Evolutionary conservation across 2,329 filamentous ascomycete species (phyloP).

Genomic region (Stemphylium beticola): DNA sequence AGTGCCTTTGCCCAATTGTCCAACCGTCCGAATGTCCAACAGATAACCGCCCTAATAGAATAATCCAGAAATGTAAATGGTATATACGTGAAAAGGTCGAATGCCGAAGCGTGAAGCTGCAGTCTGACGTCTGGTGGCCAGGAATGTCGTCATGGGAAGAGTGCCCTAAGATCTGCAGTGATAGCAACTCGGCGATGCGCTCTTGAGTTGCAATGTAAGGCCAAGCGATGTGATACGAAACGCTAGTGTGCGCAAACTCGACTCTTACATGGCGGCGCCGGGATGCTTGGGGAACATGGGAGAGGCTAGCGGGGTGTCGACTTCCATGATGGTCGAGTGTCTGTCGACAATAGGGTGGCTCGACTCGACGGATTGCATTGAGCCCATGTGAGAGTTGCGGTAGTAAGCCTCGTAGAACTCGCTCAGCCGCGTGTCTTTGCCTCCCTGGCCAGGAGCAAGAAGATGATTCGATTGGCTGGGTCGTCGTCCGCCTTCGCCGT

Average conservation of each 20-base stretch:
- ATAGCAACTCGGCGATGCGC: too few relatives aligned
- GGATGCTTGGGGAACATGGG: conserved; percentile 26
- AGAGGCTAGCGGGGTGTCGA: conserved; percentile 35
- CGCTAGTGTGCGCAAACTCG: not conserved
- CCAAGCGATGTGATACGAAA: not conserved
- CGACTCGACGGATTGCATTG: conserved; percentile 11
- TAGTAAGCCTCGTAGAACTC: conserved; percentile 52
- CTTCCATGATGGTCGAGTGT: conserved; percentile 38
- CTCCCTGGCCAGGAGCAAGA: conserved; percentile 21
- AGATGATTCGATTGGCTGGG: conserved; percentile 23
- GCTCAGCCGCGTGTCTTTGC: conserved; percentile 40
- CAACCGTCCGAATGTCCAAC: not conserved
- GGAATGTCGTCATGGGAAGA: not conserved
- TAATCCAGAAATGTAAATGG: not conserved
- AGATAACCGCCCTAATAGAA: not conserved
- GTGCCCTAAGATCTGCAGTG: too few relatives aligned
- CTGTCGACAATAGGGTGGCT: conserved; percentile 24
- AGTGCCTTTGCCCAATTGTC: not conserved
- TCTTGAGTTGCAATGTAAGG: not conserved
- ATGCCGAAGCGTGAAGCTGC: not conserved
- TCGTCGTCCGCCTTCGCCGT: conserved; percentile 22
- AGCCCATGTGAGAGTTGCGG: conserved; percentile 34
- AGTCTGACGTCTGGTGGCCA: not conserved
- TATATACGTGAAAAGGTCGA: not conserved
- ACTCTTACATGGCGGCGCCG: conserved; percentile 27